Percentiles rank a stretch among this genome's conserved stretches.
These are phyloP conservation scores for Mrakia blollopis DNA, from an alignment of 768 basidiomycete species.

Conservation along the genomic window DNA sequence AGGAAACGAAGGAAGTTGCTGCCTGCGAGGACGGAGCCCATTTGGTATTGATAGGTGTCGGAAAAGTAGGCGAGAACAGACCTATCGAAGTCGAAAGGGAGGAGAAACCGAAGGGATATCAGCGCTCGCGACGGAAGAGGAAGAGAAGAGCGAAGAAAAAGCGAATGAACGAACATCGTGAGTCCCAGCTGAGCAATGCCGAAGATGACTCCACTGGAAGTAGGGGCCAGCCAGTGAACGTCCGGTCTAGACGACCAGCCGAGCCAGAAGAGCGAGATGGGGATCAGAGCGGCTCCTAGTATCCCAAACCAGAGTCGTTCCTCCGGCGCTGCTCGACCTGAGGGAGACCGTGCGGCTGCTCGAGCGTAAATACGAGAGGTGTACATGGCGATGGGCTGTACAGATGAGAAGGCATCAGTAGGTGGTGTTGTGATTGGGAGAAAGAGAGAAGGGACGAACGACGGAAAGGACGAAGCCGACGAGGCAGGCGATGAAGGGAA, in stretches of 20 bases:
- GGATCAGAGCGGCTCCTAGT: constrained; percentile 24
- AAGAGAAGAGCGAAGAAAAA: no score
- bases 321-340: constrained; percentile 25
- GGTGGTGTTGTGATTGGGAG: background rate
- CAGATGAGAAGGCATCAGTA: background rate
- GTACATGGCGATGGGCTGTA: constrained; percentile 22
- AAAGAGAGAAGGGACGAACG: background rate
- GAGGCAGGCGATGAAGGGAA: constrained; percentile 26
- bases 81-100: background rate
- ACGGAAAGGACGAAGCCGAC: constrained; percentile 22
- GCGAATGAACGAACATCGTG: background rate
- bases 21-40: constrained; percentile 30
- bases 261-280: constrained; percentile 29
- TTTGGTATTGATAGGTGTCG: constrained; percentile 13
- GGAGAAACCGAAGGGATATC: background rate
- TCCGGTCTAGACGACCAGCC: constrained; percentile 5
- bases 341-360: background rate
- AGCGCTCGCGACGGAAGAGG: background rate
- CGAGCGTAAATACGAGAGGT: background rate
- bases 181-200: constrained; percentile 14
- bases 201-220: constrained; percentile 1
- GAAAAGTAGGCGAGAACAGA: constrained; percentile 24
- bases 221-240: constrained; percentile 29
- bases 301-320: constrained; percentile 28
- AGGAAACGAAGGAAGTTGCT: constrained; percentile 26